phyloP scores from a whole-genome alignment of 2,329 filamentous ascomycete genomes.

The Trichoderma afroharzianum region DNA sequence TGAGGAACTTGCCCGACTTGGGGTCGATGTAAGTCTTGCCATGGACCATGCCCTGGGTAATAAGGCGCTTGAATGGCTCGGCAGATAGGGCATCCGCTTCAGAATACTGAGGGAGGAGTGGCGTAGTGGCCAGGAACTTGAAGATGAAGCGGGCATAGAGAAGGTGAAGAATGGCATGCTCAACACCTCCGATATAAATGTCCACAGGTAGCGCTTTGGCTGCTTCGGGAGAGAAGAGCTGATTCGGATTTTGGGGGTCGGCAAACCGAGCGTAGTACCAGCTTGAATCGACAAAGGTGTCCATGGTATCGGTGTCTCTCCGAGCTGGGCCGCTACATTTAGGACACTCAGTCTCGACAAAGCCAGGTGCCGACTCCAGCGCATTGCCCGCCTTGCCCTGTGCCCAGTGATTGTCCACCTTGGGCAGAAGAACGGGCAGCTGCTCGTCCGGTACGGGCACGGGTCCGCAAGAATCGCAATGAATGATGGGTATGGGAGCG shows the following conservation, averaged over 20 bases:
- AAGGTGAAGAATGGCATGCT: slow-evolving; percentile 86
- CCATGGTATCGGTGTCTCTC: slow-evolving; percentile 91
- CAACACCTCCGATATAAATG: slow-evolving; percentile 83
- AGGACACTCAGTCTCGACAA: slow-evolving; percentile 73
- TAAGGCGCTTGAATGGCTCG: slow-evolving; percentile 78
- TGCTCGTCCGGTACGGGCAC: slow-evolving; percentile 74
- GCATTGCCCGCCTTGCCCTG: slow-evolving; percentile 72
- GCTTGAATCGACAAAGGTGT: slow-evolving; percentile 92
- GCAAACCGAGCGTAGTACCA: slow-evolving; percentile 87
- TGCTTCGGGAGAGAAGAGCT: slow-evolving; percentile 59
- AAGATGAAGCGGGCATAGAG: slow-evolving; percentile 88
- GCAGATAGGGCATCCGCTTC: slow-evolving; percentile 37
- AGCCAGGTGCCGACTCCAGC: slow-evolving; percentile 66
- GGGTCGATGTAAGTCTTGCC: slow-evolving; percentile 79
- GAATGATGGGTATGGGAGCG: slow-evolving; percentile 82
- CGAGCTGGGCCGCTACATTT: slow-evolving; percentile 66
- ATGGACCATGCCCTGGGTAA: slow-evolving; percentile 92
- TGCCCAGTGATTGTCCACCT: slow-evolving; percentile 64
- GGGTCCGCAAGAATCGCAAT: slow-evolving; percentile 72
- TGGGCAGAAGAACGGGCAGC: slow-evolving; percentile 72
- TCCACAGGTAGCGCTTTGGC: slow-evolving; percentile 70
- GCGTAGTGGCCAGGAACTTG: slow-evolving; percentile 68
- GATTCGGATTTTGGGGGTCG: slow-evolving; percentile 61
- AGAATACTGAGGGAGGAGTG: slow-evolving; percentile 41
- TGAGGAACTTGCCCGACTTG: slow-evolving; percentile 69